phyloP scores from a whole-genome alignment of 495 filamentous ascomycete genomes.

The Penicillium cosmopolitanum region DNA sequence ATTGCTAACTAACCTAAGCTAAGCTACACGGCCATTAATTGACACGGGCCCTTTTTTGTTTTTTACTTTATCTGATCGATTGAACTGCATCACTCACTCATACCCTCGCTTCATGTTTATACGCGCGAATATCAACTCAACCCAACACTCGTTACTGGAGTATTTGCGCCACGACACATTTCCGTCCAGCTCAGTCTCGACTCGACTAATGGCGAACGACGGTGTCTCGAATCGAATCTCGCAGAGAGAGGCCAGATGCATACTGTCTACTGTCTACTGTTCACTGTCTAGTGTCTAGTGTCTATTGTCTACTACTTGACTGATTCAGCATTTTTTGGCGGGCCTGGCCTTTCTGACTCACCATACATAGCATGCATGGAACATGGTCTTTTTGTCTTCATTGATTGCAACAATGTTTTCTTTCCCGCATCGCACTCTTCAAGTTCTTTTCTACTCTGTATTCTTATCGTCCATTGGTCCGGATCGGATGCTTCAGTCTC shows the following conservation, averaged over 20 bases:
- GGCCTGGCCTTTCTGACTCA: neutral
- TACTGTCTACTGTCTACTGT: constrained; percentile 14
- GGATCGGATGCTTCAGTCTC: constrained; percentile 5
- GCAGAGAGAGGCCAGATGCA: too few relatives aligned
- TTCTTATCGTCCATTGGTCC: constrained; percentile 13
- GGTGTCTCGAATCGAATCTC: neutral
- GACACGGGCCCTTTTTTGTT: neutral
- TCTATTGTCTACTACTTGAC: constrained; percentile 20
- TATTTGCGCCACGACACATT: constrained; percentile 7
- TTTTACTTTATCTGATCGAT: neutral
- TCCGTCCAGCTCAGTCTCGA: constrained; percentile 13
- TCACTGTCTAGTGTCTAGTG: constrained; percentile 1
- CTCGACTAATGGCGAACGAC: constrained; percentile 20
- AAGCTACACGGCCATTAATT: neutral
- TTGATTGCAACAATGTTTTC: constrained; percentile 4
- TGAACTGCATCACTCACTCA: neutral
- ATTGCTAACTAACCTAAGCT: neutral
- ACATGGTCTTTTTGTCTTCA: too few relatives aligned
- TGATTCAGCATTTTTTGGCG: constrained; percentile 10
- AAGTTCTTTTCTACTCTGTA: constrained; percentile 19
- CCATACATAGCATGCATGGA: neutral
- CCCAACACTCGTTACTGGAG: constrained; percentile 6
- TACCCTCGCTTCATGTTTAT: constrained; percentile 6
- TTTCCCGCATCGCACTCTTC: neutral
- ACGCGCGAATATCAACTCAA: constrained; percentile 3